A percentile compares a stretch with the other conserved stretches of the same genome.
Evolutionary conservation across 768 basidiomycete species (phyloP).

Genomic region (Rhizopogon vulgaris): DNA sequence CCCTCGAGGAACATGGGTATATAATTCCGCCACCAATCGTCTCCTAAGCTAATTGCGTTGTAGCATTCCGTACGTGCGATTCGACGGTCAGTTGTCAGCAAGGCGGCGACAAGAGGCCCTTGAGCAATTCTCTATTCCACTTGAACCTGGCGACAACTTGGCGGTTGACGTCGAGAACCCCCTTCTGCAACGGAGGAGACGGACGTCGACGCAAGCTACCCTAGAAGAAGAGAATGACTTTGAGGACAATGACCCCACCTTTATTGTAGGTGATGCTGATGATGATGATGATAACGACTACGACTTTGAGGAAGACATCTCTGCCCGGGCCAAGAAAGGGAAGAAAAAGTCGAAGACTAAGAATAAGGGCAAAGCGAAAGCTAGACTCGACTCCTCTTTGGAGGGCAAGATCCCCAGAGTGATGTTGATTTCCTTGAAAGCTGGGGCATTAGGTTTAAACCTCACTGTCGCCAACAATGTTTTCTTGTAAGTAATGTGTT

Average conservation of each 20-base stretch:
- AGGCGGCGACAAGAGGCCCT: constrained; percentile 74
- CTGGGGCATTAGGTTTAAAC: constrained; percentile 82
- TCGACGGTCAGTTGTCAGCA: constrained; percentile 85
- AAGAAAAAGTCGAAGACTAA: constrained; percentile 32
- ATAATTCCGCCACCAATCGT: constrained; percentile 6
- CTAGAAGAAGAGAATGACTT: constrained; percentile 8
- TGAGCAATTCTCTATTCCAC: constrained; percentile 63
- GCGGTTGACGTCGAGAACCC: constrained; percentile 11
- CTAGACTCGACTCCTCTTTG: constrained; percentile 16
- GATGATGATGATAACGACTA: constrained; percentile 12
- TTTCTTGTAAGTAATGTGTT: constrained; percentile 51
- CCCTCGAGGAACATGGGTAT: constrained; percentile 59
- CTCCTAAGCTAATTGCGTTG: background rate
- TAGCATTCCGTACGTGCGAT: constrained; percentile 73
- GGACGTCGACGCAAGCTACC: constrained; percentile 1
- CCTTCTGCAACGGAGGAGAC: constrained; percentile 7
- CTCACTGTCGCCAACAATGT: constrained; percentile 87
- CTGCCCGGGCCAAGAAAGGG: constrained; percentile 23
- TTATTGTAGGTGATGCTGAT: constrained; percentile 20
- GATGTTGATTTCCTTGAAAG: constrained; percentile 84
- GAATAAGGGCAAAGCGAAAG: constrained; percentile 34
- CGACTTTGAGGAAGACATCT: constrained; percentile 25
- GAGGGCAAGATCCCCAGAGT: constrained; percentile 56
- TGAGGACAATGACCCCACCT: constrained; percentile 30
- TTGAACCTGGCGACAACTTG: constrained; percentile 30